phyloP scores from a whole-genome alignment of 1,284 basidiomycete species.

The Apiotrichum porosum region DNA sequence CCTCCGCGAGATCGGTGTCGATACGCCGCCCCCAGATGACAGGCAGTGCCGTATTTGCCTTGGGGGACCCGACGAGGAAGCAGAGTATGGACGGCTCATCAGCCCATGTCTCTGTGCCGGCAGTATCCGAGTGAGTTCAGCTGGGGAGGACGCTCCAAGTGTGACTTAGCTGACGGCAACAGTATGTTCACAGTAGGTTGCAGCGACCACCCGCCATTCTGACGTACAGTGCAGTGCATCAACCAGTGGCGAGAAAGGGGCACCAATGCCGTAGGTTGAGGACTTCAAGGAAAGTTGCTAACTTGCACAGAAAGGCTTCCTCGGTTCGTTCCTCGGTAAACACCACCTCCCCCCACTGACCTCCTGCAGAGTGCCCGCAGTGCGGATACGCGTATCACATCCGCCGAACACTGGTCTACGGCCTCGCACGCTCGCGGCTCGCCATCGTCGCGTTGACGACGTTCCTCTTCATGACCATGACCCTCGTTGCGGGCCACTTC shows the following conservation, averaged over 20 bases:
- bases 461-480: constrained; percentile 31
- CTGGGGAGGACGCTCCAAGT: neutral
- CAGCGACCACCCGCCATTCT: neutral
- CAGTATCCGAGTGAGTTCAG: constrained; percentile 40
- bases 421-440: constrained; percentile 40
- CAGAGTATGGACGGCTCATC: constrained; percentile 39
- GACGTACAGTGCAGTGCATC: constrained; percentile 35
- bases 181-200: constrained; percentile 40
- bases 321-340: too few relatives aligned
- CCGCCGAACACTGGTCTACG: constrained; percentile 39
- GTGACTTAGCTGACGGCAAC: constrained; percentile 3
- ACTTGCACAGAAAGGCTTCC: constrained; percentile 34
- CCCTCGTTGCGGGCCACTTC: constrained; percentile 33
- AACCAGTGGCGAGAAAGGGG: constrained; percentile 46
- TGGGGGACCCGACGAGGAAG: constrained; percentile 38
- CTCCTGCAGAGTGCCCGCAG: constrained; percentile 41
- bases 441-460: constrained; percentile 36
- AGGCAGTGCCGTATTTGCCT: constrained; percentile 46
- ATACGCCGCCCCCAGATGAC: constrained; percentile 20
- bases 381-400: constrained; percentile 44
- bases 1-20: neutral
- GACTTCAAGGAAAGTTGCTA: neutral
- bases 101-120: constrained; percentile 47
- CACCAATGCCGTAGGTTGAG: constrained; percentile 37
- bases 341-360: neutral